A percentile compares a stretch with the other conserved stretches of the same genome.
Evolutionary conservation across 495 filamentous ascomycete species (phyloP).

Genomic region (Penicillium lagena): DNA sequence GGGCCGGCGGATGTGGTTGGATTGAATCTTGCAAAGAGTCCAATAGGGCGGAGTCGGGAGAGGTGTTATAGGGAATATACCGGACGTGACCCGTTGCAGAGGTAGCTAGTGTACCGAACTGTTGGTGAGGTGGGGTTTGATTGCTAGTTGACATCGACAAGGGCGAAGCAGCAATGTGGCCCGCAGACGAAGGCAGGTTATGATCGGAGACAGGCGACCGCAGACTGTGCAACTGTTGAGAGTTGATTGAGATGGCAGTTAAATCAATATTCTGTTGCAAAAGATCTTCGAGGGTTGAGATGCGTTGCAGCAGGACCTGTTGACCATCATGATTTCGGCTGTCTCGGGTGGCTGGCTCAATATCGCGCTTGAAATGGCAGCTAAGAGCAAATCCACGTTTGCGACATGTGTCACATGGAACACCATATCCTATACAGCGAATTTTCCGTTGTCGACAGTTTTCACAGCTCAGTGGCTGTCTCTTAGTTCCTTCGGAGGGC

Average conservation of each 20-base stretch:
- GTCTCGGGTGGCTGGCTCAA: neutral
- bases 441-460: slow-evolving; percentile 5
- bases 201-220: neutral
- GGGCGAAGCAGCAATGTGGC: too few species aligned
- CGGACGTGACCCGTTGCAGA: slow-evolving; percentile 1
- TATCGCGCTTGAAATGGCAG: slow-evolving; percentile 7
- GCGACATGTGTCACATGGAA: slow-evolving; percentile 6
- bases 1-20: too few species aligned
- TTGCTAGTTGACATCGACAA: too few species aligned
- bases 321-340: neutral
- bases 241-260: neutral
- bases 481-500: neutral
- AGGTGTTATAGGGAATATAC: neutral
- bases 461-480: slow-evolving; percentile 5
- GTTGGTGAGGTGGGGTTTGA: too few species aligned
- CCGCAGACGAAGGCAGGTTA: neutral
- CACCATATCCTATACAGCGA: slow-evolving; percentile 5
- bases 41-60: too few species aligned
- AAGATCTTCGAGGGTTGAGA: neutral
- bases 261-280: slow-evolving; percentile 1
- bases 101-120: neutral
- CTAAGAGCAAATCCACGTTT: slow-evolving; percentile 2
- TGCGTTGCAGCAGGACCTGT: neutral
- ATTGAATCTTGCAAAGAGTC: too few species aligned
- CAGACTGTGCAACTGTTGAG: neutral